Evolutionary conservation across 2,329 filamentous ascomycete genomes (phyloP).

Genomic region (Aspergillus spinulosporus): DNA sequence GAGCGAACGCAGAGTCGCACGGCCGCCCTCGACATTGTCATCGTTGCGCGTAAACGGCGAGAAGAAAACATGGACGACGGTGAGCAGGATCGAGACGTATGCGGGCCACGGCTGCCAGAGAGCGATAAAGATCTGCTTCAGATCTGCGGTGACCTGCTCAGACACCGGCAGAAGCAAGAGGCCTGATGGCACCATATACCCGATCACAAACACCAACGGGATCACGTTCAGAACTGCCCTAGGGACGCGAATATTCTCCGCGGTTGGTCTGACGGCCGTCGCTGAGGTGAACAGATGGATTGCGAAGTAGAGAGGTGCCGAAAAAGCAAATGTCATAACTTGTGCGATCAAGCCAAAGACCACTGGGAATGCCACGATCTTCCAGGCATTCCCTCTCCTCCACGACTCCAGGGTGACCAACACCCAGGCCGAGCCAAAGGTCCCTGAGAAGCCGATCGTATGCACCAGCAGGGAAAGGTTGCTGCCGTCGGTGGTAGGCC

Average conservation of each 20-base stretch:
- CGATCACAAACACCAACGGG: slow-evolving; percentile 44
- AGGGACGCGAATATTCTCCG: slow-evolving; percentile 35
- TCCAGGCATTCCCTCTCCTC: slow-evolving; percentile 46
- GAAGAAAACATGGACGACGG: slow-evolving; percentile 28
- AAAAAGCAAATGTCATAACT: slow-evolving; percentile 47
- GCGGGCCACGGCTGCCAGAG: slow-evolving; percentile 55
- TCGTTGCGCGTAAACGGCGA: slow-evolving; percentile 28
- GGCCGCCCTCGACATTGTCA: slow-evolving; percentile 21
- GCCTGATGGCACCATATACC: slow-evolving; percentile 48
- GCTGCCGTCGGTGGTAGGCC: slow-evolving; percentile 41
- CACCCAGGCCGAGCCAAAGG: slow-evolving; percentile 45
- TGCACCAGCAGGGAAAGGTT: slow-evolving; percentile 38
- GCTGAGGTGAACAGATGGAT: slow-evolving; percentile 48
- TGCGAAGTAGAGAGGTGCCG: slow-evolving; percentile 46
- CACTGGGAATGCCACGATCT: slow-evolving; percentile 39
- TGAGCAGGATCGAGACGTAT: slow-evolving; percentile 46
- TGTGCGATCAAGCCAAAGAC: slow-evolving; percentile 47
- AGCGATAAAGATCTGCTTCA: slow-evolving; percentile 51
- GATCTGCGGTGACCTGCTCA: slow-evolving; percentile 36
- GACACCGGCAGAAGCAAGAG: slow-evolving; percentile 49
- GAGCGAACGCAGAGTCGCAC: slow-evolving; percentile 34
- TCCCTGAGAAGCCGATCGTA: slow-evolving; percentile 42
- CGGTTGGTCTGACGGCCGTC: slow-evolving; percentile 37
- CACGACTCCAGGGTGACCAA: slow-evolving; percentile 49
- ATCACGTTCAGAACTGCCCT: slow-evolving; percentile 37